These are phyloP conservation scores for Closterium sp. DNA, from an alignment of 139 green algal species.

Conservation along the genomic window DNA sequence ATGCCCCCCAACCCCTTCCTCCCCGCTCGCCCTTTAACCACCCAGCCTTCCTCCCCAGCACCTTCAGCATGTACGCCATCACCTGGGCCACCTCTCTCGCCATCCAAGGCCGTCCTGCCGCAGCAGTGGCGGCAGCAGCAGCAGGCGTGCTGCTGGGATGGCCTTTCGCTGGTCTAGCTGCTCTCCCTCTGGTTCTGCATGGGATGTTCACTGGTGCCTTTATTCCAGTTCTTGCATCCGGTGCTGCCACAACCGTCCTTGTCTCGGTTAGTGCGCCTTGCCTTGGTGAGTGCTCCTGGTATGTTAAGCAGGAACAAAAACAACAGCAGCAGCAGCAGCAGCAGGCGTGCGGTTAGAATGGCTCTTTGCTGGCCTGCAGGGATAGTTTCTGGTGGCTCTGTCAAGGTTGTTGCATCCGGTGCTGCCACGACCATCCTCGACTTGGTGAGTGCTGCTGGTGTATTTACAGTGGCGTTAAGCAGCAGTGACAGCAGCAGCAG, in stretches of 20 bases:
- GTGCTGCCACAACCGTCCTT: neutral
- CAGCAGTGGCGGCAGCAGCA: constrained; percentile 54
- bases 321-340: constrained; percentile 53
- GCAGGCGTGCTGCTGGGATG: constrained; percentile 76
- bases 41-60: constrained; percentile 62
- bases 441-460: constrained; percentile 71
- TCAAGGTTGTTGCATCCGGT: constrained; percentile 15
- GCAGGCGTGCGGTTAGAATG: constrained; percentile 61
- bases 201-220: constrained; percentile 31
- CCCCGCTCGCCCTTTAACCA: neutral
- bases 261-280: constrained; percentile 71
- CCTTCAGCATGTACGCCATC: constrained; percentile 76
- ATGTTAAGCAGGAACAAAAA: constrained; percentile 30
- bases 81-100: constrained; percentile 62
- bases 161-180: constrained; percentile 67
- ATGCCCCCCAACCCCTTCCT: neutral
- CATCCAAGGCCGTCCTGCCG: constrained; percentile 40
- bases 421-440: neutral
- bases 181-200: constrained; percentile 63
- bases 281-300: constrained; percentile 59
- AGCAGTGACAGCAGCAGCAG: constrained; percentile 55
- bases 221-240: neutral
- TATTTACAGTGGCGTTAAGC: constrained; percentile 33
- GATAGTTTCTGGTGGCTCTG: constrained; percentile 37
- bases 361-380: neutral